phyloP scores from a whole-genome alignment of 2,329 filamentous ascomycete genomes.

The Nigrospora oryzae region DNA sequence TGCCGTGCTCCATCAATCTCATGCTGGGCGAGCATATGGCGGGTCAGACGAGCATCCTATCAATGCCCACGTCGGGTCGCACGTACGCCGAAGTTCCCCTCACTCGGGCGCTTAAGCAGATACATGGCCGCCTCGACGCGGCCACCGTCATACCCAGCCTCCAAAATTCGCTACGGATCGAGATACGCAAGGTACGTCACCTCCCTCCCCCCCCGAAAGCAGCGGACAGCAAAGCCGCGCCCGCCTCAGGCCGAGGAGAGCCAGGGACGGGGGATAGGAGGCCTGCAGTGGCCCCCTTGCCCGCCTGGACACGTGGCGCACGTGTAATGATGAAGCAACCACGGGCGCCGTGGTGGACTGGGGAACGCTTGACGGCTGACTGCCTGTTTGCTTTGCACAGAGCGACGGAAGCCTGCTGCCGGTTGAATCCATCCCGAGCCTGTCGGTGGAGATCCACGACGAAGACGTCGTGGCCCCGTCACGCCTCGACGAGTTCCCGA shows the following conservation, averaged over 20 bases:
- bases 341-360: too few relatives aligned
- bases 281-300: too few relatives aligned
- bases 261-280: too few relatives aligned
- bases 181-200: slow-evolving; percentile 4
- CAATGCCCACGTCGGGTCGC: slow-evolving; percentile 24
- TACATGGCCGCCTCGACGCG: neutral
- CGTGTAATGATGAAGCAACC: too few relatives aligned
- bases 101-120: slow-evolving; percentile 4
- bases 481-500: slow-evolving; percentile 1
- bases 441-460: slow-evolving; percentile 1
- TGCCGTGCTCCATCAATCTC: slow-evolving; percentile 28
- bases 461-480: slow-evolving; percentile 1
- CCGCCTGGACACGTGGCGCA: too few relatives aligned
- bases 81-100: slow-evolving; percentile 24
- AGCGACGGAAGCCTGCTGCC: slow-evolving; percentile 1
- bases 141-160: neutral
- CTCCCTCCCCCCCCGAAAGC: neutral
- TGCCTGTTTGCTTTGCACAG: neutral
- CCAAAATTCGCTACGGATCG: neutral
- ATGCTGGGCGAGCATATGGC: slow-evolving; percentile 17
- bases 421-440: slow-evolving; percentile 3
- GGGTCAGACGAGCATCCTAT: slow-evolving; percentile 25
- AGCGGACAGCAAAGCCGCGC: too few relatives aligned
- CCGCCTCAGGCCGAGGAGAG: too few relatives aligned
- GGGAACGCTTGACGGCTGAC: neutral